Evolutionary conservation across 805 yeast genomes (phyloP), one percentile per base, ranked within the genome.

Genomic region (Ogataea allantospora): DNA sequence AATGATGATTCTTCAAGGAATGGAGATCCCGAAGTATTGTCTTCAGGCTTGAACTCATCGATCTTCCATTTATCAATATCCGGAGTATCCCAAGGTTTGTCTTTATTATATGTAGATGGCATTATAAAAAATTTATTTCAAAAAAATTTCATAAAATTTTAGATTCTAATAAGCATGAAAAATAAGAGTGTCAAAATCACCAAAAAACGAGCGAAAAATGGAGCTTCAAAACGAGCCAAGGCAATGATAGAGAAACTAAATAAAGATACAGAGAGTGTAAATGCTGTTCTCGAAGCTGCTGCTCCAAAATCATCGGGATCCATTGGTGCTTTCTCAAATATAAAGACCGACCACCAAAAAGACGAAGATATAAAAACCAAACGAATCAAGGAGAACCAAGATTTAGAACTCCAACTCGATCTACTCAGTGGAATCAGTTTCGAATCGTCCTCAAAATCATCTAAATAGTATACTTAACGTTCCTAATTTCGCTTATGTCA

Each of bases 41-140:
- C 95, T 52, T 88, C 96, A 2, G 88, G 87, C 50, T 74, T 83
- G 70, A 93, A 93, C 40, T 88, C 95, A 23, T 87, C 95, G 23
- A 79, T 70, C 51, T 75, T 70, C 99, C 99, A 91, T 61, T 91
- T 89, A 60, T 89, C 95, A 41, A 89, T 80, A 51, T 88, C 96
- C 14, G 84, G 87, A 8, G 96, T 89, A 59, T 89, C 98, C 98
- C 98, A 89, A 36, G 98, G 98, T 64, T 91, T 91, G 54, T 93
- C 98, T 57, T 80, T 82, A 63, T 93, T 87, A 63, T 91, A 89
- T 31, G 95, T 87, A 2, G 96, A 87, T 16, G 83, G 88, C 99
- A 91, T 91, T 29, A 14, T 12, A 12, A 29, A 46, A 29, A 19
- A 29, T 18, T 17, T 11, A 14, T 29, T 29, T 30, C 11, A 21